Base-by-base conservation (phyloP, 768 basidiomycete genomes). In the Lentinula detonsa region DNA sequence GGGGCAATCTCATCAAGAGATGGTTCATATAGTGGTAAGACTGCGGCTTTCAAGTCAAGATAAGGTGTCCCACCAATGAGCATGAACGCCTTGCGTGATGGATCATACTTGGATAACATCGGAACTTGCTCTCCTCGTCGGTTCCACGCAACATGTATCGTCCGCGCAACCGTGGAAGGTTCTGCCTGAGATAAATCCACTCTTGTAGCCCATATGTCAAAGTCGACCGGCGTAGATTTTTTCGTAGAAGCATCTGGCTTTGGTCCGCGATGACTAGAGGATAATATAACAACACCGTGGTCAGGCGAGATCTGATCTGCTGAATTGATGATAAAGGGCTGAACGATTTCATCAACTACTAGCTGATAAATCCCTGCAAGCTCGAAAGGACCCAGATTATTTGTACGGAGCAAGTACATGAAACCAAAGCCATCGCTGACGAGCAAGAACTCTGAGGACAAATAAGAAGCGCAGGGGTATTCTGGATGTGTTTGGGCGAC, bases 51-150 rank as follows among this genome's bases (percentile, higher is more conserved):
- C 40, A 80, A 66, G 10, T 75, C 71, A 7, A 74, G 78, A 68
- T 90, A 91, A 5, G 71, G 64, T 23, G 84, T 83, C 39, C 82
- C 81, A 16, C 88, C 85, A 6, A 87, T 69, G 21, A 91, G 68
- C 65, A 89, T 71, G 68, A 85, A 84, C 1, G 80, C 70, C 7
- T 77, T 68, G 28, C 76, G 73, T 15, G 75, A 66, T 18, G 72
- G 67, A 59, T 83, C 73, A 68, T 85, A 87, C 2, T 74, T 69
- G 34, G 79, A 73, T 51, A 82, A 82, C 16, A 86, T 71, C 0
- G 91, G 91, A n/a, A 91, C 85, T 62, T 87, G 84, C 57, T 80
- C 75, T 3, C 90, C 90, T 43, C 83, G 80, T 35, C 86, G 78
- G 64, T 80, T 86, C 90, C 90, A 93, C n/a, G 81, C 28, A 45